Base-by-base conservation (phyloP, 1,284 basidiomycete genomes). In the Tylopilus orsonianus region DNA sequence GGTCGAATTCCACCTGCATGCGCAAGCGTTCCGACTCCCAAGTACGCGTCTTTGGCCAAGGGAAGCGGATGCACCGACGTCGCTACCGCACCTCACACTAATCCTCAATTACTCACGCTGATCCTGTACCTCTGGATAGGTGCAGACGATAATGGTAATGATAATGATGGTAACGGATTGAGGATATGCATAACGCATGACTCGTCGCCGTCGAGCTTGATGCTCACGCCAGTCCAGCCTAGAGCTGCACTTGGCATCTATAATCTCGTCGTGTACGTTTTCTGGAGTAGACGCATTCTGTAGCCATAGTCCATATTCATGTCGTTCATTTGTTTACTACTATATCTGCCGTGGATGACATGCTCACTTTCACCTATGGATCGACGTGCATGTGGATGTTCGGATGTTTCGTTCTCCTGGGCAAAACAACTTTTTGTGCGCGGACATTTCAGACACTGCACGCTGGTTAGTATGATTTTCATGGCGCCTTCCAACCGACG, bases 51-150 rank as follows among this genome's bases (percentile, higher is more conserved):
- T 10, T 24, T 18, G 41, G 26, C 18, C 13, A 45, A 4, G n/a
- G 19, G 13, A 56, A 49, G 41, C 48, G 62, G 36, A 61, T 61
- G 48, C 57, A 64, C 38, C 49, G 44, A 24, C 51, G 62, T 16
- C 60, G 56, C 19, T 13, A 36, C 22, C 48, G 49, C 6, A 24
- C 38, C 3, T 42, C 51, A 3, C 58, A 61, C 33, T 65, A 16
- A 51, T 22, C 33, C 18, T 34, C 18, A 38, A n/a, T n/a, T n/a
- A n/a, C 44, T 18, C 16, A 5, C 27, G 9, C 18, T 19, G 14
- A 18, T 1, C 7, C 14, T 8, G 46, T 32, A 18, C 38, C 44
- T 52, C 58, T 60, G 9, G 56, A 47, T 32, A 29, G 48, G 46
- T 34, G 24, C 19, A 19, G 45, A 30, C 16, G 18, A 23, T 10